Evolutionary conservation across 805 yeast genomes (phyloP).

Genomic region (Hanseniaspora thailandica): DNA sequence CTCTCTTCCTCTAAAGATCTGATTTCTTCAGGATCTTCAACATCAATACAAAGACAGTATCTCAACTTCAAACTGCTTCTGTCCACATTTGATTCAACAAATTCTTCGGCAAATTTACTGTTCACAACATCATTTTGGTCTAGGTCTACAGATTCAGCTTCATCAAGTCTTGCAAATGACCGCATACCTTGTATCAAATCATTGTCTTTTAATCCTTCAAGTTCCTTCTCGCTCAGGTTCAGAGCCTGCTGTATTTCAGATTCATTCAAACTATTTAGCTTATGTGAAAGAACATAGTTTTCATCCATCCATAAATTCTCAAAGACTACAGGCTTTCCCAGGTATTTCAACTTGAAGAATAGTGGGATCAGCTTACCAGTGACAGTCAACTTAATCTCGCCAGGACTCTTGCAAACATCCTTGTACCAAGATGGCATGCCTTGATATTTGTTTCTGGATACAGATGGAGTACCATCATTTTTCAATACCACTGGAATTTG

Average conservation of each 20-base stretch:
- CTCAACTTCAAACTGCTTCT: neutral
- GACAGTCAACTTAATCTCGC: constrained; percentile 47
- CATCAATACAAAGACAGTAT: constrained; percentile 72
- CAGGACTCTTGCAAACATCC: constrained; percentile 32
- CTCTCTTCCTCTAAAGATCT: constrained; percentile 29
- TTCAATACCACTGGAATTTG: constrained; percentile 47
- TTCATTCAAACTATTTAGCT: neutral
- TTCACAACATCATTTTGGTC: neutral
- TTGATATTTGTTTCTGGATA: constrained; percentile 59
- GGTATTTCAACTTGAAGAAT: constrained; percentile 71
- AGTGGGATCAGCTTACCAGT: constrained; percentile 68
- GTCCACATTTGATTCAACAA: neutral
- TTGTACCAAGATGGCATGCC: constrained; percentile 94
- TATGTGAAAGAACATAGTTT: neutral
- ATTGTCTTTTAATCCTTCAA: neutral
- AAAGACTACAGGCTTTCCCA: constrained; percentile 66
- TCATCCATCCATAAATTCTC: constrained; percentile 9
- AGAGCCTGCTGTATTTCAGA: neutral
- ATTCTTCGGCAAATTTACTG: neutral
- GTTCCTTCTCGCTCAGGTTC: neutral
- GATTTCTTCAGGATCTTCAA: constrained; percentile 28
- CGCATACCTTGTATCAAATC: neutral
- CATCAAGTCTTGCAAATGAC: neutral
- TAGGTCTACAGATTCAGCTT: neutral
- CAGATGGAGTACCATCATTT: constrained; percentile 56